Percentiles rank a stretch among this genome's conserved stretches.
Evolutionary conservation across 352 stramenopile species (phyloP).

Genomic region (Globisporangium iwayamae): DNA sequence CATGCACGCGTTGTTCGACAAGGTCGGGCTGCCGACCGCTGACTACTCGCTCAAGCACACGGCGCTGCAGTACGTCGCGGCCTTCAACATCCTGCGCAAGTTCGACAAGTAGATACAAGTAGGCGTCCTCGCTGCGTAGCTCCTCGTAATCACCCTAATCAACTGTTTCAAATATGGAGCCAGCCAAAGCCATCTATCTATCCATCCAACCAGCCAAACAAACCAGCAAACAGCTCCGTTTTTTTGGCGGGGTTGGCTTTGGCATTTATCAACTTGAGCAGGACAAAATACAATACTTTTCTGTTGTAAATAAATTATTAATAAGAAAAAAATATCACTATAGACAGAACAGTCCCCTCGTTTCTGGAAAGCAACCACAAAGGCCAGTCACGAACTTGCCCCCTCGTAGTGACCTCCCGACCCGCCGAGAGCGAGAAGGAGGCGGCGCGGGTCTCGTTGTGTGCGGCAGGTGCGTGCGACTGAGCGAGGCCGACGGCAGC

Average conservation of each 20-base stretch:
- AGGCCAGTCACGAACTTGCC: conserved; percentile 16
- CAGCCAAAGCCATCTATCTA: neutral
- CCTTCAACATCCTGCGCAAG: conserved; percentile 84
- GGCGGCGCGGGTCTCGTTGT: conserved; percentile 10
- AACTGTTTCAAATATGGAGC: neutral
- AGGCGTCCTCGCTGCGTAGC: neutral
- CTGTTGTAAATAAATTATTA: neutral
- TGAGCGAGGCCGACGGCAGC: conserved; percentile 15
- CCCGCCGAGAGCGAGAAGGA: conserved; percentile 4
- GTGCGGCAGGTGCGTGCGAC: conserved; percentile 2
- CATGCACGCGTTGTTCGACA: conserved; percentile 62
- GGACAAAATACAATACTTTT: neutral
- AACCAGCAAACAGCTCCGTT: no score
- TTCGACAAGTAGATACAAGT: conserved; percentile 54
- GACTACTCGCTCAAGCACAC: conserved; percentile 89
- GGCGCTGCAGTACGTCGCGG: conserved; percentile 83
- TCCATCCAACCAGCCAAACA: no score
- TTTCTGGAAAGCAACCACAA: neutral
- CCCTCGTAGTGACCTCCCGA: neutral
- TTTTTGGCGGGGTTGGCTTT: neutral
- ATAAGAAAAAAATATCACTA: neutral
- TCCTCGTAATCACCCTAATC: neutral
- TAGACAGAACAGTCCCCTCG: neutral
- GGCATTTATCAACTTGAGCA: neutral
- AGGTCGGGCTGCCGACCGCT: conserved; percentile 55